Conservation (phyloP, 2,329 filamentous ascomycete genomes). For the Penicillium glabrum region DNA sequence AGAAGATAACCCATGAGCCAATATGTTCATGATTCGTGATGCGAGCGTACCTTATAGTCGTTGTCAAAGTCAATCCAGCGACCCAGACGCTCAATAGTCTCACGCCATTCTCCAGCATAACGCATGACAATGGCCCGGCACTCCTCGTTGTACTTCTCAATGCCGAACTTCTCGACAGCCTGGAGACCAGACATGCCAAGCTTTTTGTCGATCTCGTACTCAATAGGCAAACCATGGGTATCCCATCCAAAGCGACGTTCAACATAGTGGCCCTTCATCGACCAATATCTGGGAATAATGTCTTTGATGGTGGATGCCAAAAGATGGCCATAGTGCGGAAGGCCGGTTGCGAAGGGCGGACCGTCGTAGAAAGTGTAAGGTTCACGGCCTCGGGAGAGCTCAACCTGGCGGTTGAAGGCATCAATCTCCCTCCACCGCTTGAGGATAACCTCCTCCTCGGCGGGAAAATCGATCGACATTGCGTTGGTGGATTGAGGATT, state of each 20-base stretch:
- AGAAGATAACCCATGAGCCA: neutral
- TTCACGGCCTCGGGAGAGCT: conserved; percentile 77
- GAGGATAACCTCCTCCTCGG: conserved; percentile 84
- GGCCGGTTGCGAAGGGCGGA: conserved; percentile 71
- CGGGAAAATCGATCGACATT: conserved; percentile 90
- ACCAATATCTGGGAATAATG: conserved; percentile 94
- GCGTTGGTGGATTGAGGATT: conserved; percentile 25
- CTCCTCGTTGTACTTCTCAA: conserved; percentile 87
- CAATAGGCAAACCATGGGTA: conserved; percentile 81
- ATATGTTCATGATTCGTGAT: neutral
- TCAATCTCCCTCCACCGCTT: conserved; percentile 87
- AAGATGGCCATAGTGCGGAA: conserved; percentile 72
- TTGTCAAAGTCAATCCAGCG: conserved; percentile 98
- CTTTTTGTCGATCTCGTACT: conserved; percentile 98
- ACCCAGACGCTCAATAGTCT: conserved; percentile 82
- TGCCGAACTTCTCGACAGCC: conserved; percentile 80
- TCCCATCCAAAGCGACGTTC: conserved; percentile 83
- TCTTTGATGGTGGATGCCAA: conserved; percentile 95
- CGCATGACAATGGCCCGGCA: conserved; percentile 93
- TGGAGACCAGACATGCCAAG: conserved; percentile 84
- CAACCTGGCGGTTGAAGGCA: conserved; percentile 84
- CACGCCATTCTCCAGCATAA: conserved; percentile 81
- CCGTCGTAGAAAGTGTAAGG: conserved; percentile 96
- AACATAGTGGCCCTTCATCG: conserved; percentile 93
- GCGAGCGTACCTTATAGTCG: conserved; percentile 73